A percentile compares a stretch with the other conserved stretches of the same genome.
phyloP scores from a whole-genome alignment of 257 asterid genomes.

The Ilex asprella region DNA sequence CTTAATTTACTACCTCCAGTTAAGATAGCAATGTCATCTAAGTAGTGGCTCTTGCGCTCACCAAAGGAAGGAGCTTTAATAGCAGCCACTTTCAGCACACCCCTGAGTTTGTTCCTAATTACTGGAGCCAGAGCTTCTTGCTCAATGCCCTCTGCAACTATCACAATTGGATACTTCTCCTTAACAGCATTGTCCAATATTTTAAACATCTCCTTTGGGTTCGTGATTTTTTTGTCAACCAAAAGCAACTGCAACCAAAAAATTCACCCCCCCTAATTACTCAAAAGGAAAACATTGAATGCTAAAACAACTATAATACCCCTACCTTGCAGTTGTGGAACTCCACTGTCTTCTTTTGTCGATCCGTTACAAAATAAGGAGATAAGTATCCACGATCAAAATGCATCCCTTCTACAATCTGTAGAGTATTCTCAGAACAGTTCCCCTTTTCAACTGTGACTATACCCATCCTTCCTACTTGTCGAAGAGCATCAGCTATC shows the following conservation, averaged over 20 bases:
- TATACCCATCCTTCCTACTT: conserved; percentile 62
- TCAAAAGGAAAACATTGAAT: conserved; percentile 1
- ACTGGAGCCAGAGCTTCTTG: conserved; percentile 77
- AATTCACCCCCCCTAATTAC: conserved; percentile 9
- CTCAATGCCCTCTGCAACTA: conserved; percentile 71
- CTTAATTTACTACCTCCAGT: conserved; percentile 61
- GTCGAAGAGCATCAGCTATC: conserved; percentile 60
- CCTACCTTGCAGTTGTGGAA: conserved; percentile 77
- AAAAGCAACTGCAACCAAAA: conserved; percentile 57
- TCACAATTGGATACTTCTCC: conserved; percentile 68
- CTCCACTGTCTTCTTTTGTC: conserved; percentile 59
- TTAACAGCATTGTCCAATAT: conserved; percentile 71
- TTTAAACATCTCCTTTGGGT: conserved; percentile 65
- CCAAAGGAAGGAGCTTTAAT: conserved; percentile 80
- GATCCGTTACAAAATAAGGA: conserved; percentile 74
- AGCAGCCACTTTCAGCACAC: conserved; percentile 63
- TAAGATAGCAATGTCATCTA: conserved; percentile 75
- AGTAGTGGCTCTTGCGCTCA: conserved; percentile 67
- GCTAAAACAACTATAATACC: conserved; percentile 9
- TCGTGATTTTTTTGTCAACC: conserved; percentile 67
- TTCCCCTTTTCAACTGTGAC: conserved; percentile 72
- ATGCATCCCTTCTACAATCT: conserved; percentile 78
- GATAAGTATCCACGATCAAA: conserved; percentile 85
- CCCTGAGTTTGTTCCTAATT: conserved; percentile 69
- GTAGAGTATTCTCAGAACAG: conserved; percentile 44